phyloP scores from a whole-genome alignment of 768 basidiomycete genomes.

The Boletus coccyginus region DNA sequence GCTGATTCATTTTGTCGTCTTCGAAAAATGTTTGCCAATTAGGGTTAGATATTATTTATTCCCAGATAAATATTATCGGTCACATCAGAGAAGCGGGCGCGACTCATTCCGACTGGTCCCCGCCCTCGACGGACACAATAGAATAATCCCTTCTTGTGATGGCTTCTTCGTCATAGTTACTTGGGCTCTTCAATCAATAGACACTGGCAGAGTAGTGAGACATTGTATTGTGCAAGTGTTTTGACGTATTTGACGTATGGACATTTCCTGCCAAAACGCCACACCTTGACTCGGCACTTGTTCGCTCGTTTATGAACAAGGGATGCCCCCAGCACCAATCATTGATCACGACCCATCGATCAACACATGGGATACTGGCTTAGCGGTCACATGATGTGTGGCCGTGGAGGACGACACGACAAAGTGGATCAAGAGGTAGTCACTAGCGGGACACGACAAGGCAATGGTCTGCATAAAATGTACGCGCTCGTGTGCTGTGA shows the following conservation, averaged over 20 bases:
- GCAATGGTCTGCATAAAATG: too few species aligned
- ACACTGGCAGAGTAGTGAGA: neutral
- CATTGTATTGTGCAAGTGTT: neutral
- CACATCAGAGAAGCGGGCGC: neutral
- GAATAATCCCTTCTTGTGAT: neutral
- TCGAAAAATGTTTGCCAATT: conserved; percentile 4
- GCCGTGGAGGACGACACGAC: too few species aligned
- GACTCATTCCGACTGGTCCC: neutral
- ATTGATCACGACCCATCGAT: too few species aligned
- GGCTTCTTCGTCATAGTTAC: neutral
- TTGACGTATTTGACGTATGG: neutral
- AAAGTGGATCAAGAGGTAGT: too few species aligned
- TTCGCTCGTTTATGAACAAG: neutral
- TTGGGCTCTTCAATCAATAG: neutral
- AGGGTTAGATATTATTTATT: conserved; percentile 1
- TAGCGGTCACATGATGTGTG: too few species aligned
- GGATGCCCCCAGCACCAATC: too few species aligned
- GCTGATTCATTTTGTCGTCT: neutral
- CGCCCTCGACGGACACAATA: neutral
- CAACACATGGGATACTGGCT: too few species aligned
- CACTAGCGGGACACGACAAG: too few species aligned
- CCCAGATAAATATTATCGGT: neutral
- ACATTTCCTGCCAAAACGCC: neutral
- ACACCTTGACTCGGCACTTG: too few species aligned
- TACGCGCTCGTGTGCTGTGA: too few species aligned